Evolutionary conservation across 169 alveolate species (phyloP).

Genomic region (Perkinsus marinus): DNA sequence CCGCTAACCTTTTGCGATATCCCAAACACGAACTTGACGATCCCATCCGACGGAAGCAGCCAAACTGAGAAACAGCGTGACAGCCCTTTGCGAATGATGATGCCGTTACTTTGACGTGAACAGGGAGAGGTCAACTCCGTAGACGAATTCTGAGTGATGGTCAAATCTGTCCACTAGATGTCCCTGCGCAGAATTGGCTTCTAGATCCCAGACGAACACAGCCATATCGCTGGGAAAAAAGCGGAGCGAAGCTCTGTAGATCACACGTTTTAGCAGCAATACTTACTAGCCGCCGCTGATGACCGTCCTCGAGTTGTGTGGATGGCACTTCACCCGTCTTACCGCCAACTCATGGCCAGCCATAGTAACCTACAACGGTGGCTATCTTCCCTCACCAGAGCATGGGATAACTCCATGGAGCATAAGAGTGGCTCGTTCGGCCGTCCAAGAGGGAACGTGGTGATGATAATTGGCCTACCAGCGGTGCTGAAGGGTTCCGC

Average conservation of each 20-base stretch:
- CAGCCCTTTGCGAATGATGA: background rate
- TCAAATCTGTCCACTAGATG: background rate
- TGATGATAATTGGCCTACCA: no score
- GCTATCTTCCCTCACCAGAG: no score
- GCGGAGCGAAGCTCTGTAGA: background rate
- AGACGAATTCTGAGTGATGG: background rate
- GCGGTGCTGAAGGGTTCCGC: background rate
- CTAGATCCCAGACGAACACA: background rate
- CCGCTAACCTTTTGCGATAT: background rate
- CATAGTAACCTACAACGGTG: background rate
- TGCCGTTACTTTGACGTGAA: background rate
- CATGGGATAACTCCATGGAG: no score
- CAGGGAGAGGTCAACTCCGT: background rate
- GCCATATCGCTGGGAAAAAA: background rate
- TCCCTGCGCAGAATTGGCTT: background rate
- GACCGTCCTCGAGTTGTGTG: background rate
- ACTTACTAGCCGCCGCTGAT: background rate
- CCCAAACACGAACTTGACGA: background rate
- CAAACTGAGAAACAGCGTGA: background rate
- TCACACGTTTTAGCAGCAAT: background rate
- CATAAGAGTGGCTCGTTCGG: no score
- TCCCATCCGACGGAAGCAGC: background rate
- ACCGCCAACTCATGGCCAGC: background rate
- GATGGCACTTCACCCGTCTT: background rate
- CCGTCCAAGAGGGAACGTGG: no score